These are phyloP conservation scores for Mytilinidion resinicola DNA, from an alignment of 495 filamentous ascomycete species.

Conservation along the genomic window DNA sequence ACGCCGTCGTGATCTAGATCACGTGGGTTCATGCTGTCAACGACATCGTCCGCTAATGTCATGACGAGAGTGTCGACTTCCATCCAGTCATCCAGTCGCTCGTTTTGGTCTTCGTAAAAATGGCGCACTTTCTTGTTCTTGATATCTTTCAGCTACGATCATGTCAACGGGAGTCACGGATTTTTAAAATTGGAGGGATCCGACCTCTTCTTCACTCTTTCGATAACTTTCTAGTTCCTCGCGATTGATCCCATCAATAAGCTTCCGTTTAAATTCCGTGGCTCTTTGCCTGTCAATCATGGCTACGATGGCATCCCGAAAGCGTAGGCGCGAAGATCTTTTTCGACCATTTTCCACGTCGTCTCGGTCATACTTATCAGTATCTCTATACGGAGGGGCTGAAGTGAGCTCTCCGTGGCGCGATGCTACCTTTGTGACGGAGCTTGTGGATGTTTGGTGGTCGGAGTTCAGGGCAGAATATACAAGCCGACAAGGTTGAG, in stretches of 20 bases:
- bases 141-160: conserved; percentile 37
- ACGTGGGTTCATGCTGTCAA: conserved; percentile 46
- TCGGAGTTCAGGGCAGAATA: too few relatives aligned
- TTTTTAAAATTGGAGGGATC: neutral
- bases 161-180: neutral
- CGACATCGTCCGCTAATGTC: conserved; percentile 45
- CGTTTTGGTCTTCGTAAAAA: conserved; percentile 48
- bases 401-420: too few relatives aligned
- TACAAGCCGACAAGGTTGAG: too few relatives aligned
- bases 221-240: conserved; percentile 38
- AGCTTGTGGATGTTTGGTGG: too few relatives aligned
- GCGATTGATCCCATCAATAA: conserved; percentile 42
- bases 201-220: conserved; percentile 41
- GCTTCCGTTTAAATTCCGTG: conserved; percentile 39
- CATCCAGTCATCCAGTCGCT: conserved; percentile 46
- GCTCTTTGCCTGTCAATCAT: conserved; percentile 5
- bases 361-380: conserved; percentile 4
- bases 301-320: conserved; percentile 16
- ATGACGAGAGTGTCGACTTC: conserved; percentile 48
- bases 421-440: too few relatives aligned
- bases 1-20: conserved; percentile 46
- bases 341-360: conserved; percentile 17
- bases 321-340: neutral
- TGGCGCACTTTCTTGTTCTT: conserved; percentile 42
- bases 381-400: too few relatives aligned